phyloP scores from a whole-genome alignment of 2,329 filamentous ascomycete genomes.

The Paraphoma chrysanthemicola region DNA sequence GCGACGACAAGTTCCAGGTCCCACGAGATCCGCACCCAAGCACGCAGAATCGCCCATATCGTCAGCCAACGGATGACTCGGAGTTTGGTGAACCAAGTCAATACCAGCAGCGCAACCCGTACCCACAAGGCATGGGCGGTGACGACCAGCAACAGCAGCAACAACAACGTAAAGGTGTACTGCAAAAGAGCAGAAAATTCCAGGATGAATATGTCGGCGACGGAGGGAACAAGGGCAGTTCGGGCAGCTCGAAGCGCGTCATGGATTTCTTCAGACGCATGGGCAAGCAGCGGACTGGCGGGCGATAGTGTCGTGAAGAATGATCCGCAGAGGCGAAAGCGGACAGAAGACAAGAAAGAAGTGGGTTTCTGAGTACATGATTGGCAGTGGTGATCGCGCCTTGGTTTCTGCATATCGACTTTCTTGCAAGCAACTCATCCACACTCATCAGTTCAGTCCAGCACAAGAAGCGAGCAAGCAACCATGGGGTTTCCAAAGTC shows the following conservation, averaged over 20 bases:
- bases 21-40: constrained; percentile 42
- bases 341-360: not conserved
- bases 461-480: too few relatives aligned
- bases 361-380: not conserved
- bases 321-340: not conserved
- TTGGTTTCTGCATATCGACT: not conserved
- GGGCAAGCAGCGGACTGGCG: constrained; percentile 69
- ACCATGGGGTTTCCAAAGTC: too few relatives aligned
- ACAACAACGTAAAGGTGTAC: constrained; percentile 57
- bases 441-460: too few relatives aligned
- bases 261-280: constrained; percentile 98
- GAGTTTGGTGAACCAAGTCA: constrained; percentile 42
- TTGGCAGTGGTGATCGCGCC: not conserved
- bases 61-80: constrained; percentile 41
- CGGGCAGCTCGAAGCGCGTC: constrained; percentile 84
- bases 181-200: constrained; percentile 88
- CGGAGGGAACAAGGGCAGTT: constrained; percentile 39
- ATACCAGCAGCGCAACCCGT: constrained; percentile 37
- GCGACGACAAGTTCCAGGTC: constrained; percentile 47
- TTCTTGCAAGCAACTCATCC: too few relatives aligned
- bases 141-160: constrained; percentile 23
- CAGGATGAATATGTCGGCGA: constrained; percentile 81
- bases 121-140: constrained; percentile 51
- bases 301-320: constrained; percentile 6
- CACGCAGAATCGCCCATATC: constrained; percentile 32